Base-by-base conservation (phyloP, 2,329 filamentous ascomycete genomes). In the Fusarium cicatricum region DNA sequence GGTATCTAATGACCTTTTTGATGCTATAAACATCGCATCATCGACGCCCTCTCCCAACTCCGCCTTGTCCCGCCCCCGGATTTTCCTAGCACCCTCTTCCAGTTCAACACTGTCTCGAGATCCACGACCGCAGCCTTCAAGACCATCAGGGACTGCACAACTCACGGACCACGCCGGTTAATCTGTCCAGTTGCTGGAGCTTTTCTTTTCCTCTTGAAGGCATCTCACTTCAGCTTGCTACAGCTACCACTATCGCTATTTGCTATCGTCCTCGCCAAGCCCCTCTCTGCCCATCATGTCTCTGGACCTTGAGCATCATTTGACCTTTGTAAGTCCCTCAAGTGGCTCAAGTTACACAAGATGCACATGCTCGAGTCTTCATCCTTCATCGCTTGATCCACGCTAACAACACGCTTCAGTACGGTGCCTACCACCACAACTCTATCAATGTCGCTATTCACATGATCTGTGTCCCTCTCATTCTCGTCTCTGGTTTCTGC, bases 361-460 rank as follows among this genome's bases (percentile, higher is more conserved):
- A 31, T 31, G 3, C 8, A 8, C 14, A 11, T 12, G 16, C 16
- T 37, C 11, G 5, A 17, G n/a, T 34, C 19, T 12, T 12, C 31
- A 17, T 16, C 52, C 21, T 37, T 42, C 17, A 33, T 23, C n/a
- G 19, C 19, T 50, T 39, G 28, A 17, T 14, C 38, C 51, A 53
- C 44, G 33, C 58, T 68, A 49, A 68, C 46, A 26, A 37, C 42
- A 28, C 41, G 31, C 42, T 40, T 36, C 65, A 95, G 91, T 95
- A 95, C 79, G 91, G 90, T 73, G 85, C 90, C 55, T 94, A 95
- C 72, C 91, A 95, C 76, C 86, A 90, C 71, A 88, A 94, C 75
- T 77, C 84, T 40, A 84, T 90, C 76, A 95, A 95, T 73, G 78
- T 93, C 55, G 82, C 81, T 64, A 93, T 95, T 70, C 91, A 95